Evolutionary conservation across 1,284 basidiomycete species (phyloP).

Genomic region (Athelia psychrophila): DNA sequence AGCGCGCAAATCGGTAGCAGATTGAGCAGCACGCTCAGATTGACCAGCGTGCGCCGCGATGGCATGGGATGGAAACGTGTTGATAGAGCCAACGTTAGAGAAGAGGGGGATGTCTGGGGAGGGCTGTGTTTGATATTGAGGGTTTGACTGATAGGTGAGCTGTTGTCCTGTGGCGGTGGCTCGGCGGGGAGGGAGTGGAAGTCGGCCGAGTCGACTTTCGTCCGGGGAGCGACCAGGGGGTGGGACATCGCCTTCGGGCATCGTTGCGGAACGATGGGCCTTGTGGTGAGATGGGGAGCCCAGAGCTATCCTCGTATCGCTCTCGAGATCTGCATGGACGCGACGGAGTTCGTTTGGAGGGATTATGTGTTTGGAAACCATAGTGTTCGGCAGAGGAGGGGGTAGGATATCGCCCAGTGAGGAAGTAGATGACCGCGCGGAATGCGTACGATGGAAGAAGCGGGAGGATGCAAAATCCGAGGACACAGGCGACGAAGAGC

Average conservation of each 20-base stretch:
- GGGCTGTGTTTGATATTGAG: background rate
- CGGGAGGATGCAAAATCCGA: constrained; percentile 51
- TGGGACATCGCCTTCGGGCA: background rate
- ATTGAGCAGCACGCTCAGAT: background rate
- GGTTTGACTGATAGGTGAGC: too few species aligned
- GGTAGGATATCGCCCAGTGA: constrained; percentile 46
- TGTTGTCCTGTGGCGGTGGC: background rate
- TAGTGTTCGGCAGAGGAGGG: constrained; percentile 32
- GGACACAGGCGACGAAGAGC: constrained; percentile 55
- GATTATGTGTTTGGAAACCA: constrained; percentile 43
- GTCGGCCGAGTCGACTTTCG: background rate
- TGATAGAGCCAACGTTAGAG: background rate
- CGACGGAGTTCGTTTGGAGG: constrained; percentile 46
- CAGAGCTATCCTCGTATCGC: background rate
- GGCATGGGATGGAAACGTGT: background rate
- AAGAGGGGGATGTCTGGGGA: background rate
- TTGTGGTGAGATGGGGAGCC: background rate
- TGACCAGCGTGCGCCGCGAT: background rate
- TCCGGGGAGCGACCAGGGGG: background rate
- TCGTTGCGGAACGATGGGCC: background rate
- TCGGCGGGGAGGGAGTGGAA: background rate
- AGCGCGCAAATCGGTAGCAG: background rate
- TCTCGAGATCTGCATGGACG: constrained; percentile 16
- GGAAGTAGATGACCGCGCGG: constrained; percentile 51
- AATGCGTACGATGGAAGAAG: constrained; percentile 47